These are phyloP conservation scores for Brassica hybrid DNA, from an alignment of 441 rosid genomes.

Conservation along the genomic window DNA sequence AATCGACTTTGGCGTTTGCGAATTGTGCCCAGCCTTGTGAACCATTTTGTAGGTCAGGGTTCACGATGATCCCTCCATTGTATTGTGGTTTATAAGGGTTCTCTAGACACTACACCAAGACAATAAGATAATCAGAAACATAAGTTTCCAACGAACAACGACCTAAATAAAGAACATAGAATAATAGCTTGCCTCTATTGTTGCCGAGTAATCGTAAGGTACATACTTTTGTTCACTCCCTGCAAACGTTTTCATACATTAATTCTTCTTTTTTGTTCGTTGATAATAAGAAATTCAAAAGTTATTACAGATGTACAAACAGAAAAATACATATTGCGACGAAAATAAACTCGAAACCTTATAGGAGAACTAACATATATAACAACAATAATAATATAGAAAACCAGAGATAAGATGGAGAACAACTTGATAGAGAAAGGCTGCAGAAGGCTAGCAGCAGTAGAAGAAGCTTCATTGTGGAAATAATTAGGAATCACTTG, in stretches of 20 bases:
- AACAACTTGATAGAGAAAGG: constrained; percentile 33
- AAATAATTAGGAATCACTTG: constrained; percentile 1
- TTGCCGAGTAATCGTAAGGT: constrained; percentile 66
- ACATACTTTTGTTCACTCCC: constrained; percentile 48
- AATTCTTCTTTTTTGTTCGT: neutral
- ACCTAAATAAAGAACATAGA: neutral
- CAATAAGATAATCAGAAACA: neutral
- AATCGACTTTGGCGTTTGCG: constrained; percentile 57
- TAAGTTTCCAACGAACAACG: neutral
- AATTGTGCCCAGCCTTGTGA: constrained; percentile 59
- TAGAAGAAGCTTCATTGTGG: constrained; percentile 34
- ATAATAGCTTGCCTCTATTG: constrained; percentile 50
- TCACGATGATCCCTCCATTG: constrained; percentile 65
- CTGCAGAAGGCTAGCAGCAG: constrained; percentile 29
- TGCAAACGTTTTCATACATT: constrained; percentile 31
- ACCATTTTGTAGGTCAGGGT: constrained; percentile 66
- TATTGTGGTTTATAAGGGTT: constrained; percentile 65
- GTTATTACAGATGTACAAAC: neutral
- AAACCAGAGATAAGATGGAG: constrained; percentile 15
- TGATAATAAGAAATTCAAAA: neutral
- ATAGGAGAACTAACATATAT: neutral
- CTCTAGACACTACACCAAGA: constrained; percentile 52
- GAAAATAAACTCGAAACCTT: neutral
- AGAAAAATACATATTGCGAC: neutral
- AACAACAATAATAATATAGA: neutral